Base-by-base conservation (phyloP, 2,329 filamentous ascomycete genomes). In the Penicillium rolfsii region DNA sequence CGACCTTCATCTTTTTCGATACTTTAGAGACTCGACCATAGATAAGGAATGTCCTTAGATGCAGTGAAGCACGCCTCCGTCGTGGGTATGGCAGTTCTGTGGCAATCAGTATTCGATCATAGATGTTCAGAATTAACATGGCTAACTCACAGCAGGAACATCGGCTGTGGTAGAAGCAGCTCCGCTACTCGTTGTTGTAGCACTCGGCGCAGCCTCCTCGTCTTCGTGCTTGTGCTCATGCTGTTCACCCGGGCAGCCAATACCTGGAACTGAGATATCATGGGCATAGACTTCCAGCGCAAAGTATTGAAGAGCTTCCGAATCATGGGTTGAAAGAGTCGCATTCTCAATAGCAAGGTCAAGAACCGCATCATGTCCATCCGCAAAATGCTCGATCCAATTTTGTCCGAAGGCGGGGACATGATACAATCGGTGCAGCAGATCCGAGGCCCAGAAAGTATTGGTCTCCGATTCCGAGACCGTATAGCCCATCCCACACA, bases 381-480 rank as follows among this genome's bases (percentile, higher is more conserved):
- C 85, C 6, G 85, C 81, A 66, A 83, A 89, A 76, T 91, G 87
- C 57, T 86, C 85, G 40, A 90, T 82, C 46, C 81, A 73, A 6
- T 76, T 81, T 71, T 89, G 86, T 55, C 84, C 85, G 65, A 91
- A 81, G 30, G 77, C 76, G 4, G 86, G 83, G 8, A 89, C 77
- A 74, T 91, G 88, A 64, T 86, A 84, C 4, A 90, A 75, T 26
- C 89, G 85, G 74, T 91, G 89, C 55, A 91, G 76, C 28, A 91
- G 80, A 64, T 91, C 89, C 1, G 83, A 83, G 0, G 85, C 88
- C 81, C 85, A 91, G 80, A 84, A 90, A 41, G 82, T 82, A 73
- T 87, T 87, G 16, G 85, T 82, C 28, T 81, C 75, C 4, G 80
- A 82, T 12, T 76, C 76, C 5, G 86, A 80, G 7, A 91, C 84